Evolutionary conservation across 495 filamentous ascomycete species (phyloP), one percentile per base, ranked within the genome.

Genomic region (Apiosordaria backusii): DNA sequence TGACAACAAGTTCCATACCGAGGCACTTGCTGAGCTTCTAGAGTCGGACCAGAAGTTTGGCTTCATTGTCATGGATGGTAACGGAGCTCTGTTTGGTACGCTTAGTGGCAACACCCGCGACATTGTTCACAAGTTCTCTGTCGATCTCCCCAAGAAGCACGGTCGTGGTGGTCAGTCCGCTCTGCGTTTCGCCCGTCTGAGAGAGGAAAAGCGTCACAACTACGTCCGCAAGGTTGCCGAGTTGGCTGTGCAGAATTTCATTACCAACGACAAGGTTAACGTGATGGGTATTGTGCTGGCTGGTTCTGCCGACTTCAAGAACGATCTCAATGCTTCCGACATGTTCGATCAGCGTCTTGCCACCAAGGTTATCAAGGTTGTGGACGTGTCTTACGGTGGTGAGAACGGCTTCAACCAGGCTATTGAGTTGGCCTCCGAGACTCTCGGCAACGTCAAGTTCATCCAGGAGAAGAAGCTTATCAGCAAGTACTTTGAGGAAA

Each of bases 381-480:
- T 99, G 25, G 95, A 99, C 74, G 96, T 99, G 24, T 97, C 94
- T 15, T 98, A 99, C 72, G 95, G 95, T 74, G 95, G 95, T 68
- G 96, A 99, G 81, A 97, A 97, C 82, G 95, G 95, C 21, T 99
- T 99, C 84, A 99, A 98, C 83, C 96, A 99, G 81, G 95, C 95
- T 62, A 99, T 99, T 68, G 95, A 98, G 74, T 79, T 99, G 71
- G 88, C 95, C 27, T 83, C 91, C 15, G 96, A 99, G 83, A 98
- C 95, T n/a, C 84, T 99, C 57, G 89, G 92, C 79, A 98, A 97
- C 71, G 95, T 99, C 83, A 99, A 99, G 79, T 99, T 99, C 79
- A 97, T 99, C 77, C 95, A 99, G 79, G 95, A 99, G 85, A 99
- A 99, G 90, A 97, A 96, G 83, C 86, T 99, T 61, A 99, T 99